Evolutionary conservation across 1,139 yeast genomes (phyloP).

Genomic region (Hansenula sp.): DNA sequence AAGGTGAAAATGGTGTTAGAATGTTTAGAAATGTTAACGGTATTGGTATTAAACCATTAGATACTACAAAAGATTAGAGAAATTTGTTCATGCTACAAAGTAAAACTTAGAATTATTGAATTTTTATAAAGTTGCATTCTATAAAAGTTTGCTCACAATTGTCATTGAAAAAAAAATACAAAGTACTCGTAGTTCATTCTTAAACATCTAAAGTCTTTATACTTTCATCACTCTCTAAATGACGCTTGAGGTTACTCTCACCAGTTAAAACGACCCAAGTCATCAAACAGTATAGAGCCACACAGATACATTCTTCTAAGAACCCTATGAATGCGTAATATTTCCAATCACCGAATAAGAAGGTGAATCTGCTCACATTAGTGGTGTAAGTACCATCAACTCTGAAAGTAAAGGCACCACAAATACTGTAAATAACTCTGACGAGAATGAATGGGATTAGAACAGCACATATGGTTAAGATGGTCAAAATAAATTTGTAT

Average conservation of each 20-base stretch:
- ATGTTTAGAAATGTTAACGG: slow-evolving; percentile 58
- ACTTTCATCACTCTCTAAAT: too few relatives aligned
- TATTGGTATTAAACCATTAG: slow-evolving; percentile 34
- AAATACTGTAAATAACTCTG: slow-evolving; percentile 5
- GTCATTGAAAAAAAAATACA: too few relatives aligned
- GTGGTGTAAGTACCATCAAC: background rate
- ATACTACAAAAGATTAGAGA: slow-evolving; percentile 2
- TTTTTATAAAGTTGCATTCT: too few relatives aligned
- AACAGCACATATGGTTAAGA: background rate
- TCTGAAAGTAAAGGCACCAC: slow-evolving; percentile 8
- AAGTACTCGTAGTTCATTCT: too few relatives aligned
- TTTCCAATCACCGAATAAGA: slow-evolving; percentile 5
- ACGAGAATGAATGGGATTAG: slow-evolving; percentile 2
- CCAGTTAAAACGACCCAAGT: slow-evolving; percentile 4
- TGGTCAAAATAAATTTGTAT: background rate
- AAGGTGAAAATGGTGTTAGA: slow-evolving; percentile 54
- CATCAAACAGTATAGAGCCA: slow-evolving; percentile 1
- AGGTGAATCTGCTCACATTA: slow-evolving; percentile 1
- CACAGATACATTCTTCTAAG: slow-evolving; percentile 3
- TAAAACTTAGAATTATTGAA: too few relatives aligned
- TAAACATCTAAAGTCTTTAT: background rate
- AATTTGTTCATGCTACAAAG: too few relatives aligned
- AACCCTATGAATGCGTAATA: slow-evolving; percentile 4
- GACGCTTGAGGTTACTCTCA: too few relatives aligned
- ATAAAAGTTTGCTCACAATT: too few relatives aligned